phyloP scores from a whole-genome alignment of 2,329 filamentous ascomycete genomes.

The Cercospora sp. region DNA sequence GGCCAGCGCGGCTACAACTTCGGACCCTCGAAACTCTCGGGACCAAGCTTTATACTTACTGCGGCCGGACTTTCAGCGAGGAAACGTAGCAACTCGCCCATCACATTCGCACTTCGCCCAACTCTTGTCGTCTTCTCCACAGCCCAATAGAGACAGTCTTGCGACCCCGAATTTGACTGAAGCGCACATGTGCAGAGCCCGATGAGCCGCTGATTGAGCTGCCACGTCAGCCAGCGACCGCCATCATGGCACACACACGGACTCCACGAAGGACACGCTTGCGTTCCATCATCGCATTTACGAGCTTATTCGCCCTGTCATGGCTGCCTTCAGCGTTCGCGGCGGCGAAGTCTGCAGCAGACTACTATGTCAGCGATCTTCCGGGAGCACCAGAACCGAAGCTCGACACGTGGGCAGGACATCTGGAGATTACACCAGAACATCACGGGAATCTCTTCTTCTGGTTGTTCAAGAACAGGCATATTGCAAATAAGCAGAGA shows the following conservation, averaged over 20 bases:
- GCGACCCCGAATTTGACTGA: neutral
- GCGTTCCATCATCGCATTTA: conserved; percentile 20
- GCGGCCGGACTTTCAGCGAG: neutral
- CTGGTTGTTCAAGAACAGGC: conserved; percentile 95
- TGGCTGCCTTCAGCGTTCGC: conserved; percentile 25
- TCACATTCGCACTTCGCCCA: neutral
- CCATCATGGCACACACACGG: conserved; percentile 25
- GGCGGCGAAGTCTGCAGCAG: conserved; percentile 66
- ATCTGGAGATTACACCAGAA: conserved; percentile 84
- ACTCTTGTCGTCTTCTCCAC: neutral
- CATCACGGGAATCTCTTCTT: conserved; percentile 96
- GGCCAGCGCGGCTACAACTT: neutral
- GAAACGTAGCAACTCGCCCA: conserved; percentile 13
- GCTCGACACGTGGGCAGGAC: conserved; percentile 97
- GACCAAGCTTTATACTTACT: conserved; percentile 8
- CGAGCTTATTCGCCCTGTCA: conserved; percentile 23
- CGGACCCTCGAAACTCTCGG: conserved; percentile 11
- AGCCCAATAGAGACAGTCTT: neutral
- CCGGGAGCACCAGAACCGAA: conserved; percentile 77
- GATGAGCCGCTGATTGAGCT: conserved; percentile 23
- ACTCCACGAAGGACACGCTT: conserved; percentile 18
- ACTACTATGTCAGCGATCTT: conserved; percentile 85
- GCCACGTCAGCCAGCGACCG: conserved; percentile 21
- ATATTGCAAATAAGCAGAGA: conserved; percentile 87
- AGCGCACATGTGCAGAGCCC: neutral